phyloP scores from a whole-genome alignment of 2,329 filamentous ascomycete species.

The Chrysosporium keratinophilum region DNA sequence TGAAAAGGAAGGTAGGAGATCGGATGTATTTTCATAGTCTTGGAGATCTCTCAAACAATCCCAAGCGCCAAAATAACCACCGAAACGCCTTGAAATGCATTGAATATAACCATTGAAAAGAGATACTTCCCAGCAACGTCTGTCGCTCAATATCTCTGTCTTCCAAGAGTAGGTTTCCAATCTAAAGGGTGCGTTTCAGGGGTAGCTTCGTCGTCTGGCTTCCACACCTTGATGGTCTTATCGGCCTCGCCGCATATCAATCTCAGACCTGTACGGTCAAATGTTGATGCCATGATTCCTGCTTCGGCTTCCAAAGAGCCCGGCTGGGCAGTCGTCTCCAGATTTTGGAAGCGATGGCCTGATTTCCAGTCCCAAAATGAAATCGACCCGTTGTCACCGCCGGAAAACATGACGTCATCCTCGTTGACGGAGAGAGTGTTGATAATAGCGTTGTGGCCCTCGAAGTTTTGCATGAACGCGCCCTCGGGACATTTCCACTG shows the following conservation, averaged over 20 bases:
- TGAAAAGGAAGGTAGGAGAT: neutral
- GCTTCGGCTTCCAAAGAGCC: slow-evolving; percentile 89
- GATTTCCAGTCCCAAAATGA: slow-evolving; percentile 99
- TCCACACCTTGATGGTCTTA: slow-evolving; percentile 99
- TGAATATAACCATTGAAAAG: slow-evolving; percentile 1
- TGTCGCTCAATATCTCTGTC: slow-evolving; percentile 58
- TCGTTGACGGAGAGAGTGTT: slow-evolving; percentile 90
- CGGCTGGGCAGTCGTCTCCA: slow-evolving; percentile 87
- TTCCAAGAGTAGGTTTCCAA: slow-evolving; percentile 74
- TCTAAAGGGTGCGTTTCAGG: slow-evolving; percentile 83
- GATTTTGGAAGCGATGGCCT: slow-evolving; percentile 77
- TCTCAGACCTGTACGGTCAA: slow-evolving; percentile 77
- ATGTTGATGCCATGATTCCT: slow-evolving; percentile 88
- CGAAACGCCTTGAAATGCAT: slow-evolving; percentile 14
- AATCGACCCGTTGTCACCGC: slow-evolving; percentile 91
- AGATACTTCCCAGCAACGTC: neutral
- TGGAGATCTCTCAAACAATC: neutral
- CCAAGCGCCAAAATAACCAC: neutral
- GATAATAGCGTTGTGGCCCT: slow-evolving; percentile 92
- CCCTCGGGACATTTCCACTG: slow-evolving; percentile 99
- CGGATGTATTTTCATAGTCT: neutral
- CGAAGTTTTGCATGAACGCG: slow-evolving; percentile 98
- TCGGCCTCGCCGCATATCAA: slow-evolving; percentile 92
- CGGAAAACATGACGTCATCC: slow-evolving; percentile 89
- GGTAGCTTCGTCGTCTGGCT: slow-evolving; percentile 80